Evolutionary conservation across 495 filamentous ascomycete species (phyloP).

Genomic region (Polyplosphaeria fusca): DNA sequence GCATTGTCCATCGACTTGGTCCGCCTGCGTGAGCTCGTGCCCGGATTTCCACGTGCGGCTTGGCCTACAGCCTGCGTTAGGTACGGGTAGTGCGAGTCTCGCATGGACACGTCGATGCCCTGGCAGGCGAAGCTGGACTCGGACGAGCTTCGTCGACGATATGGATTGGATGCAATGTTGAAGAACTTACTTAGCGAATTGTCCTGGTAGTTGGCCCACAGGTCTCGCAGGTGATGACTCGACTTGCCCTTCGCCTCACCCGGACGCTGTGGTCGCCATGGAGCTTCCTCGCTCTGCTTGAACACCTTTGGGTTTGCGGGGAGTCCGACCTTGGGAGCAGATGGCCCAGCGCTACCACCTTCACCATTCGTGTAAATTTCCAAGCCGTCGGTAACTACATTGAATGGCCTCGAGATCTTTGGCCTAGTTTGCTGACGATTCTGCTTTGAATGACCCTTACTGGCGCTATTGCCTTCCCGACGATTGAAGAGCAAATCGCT

Average conservation of each 20-base stretch:
- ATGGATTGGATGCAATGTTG: neutral
- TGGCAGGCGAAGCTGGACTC: constrained; percentile 23
- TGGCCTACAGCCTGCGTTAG: neutral
- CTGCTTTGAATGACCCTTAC: neutral
- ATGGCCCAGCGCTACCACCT: constrained; percentile 16
- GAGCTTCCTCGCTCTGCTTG: neutral
- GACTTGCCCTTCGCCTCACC: neutral
- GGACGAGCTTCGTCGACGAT: constrained; percentile 2
- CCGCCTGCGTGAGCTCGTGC: neutral
- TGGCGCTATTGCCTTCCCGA: neutral
- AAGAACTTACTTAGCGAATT: constrained; percentile 11
- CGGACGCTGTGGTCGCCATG: neutral
- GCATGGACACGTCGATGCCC: constrained; percentile 16
- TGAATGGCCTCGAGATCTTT: constrained; percentile 15
- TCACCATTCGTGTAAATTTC: constrained; percentile 3
- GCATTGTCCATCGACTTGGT: neutral
- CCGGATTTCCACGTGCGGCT: neutral
- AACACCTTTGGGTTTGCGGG: neutral
- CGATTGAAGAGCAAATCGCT: neutral
- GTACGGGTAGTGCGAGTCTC: neutral
- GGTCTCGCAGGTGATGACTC: neutral
- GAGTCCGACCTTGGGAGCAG: neutral
- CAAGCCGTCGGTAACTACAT: neutral
- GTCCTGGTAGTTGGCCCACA: neutral
- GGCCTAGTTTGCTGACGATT: constrained; percentile 11